These are phyloP conservation scores for Fraxinus platypoda DNA, from an alignment of 305 asterid species.

Conservation along the genomic window DNA sequence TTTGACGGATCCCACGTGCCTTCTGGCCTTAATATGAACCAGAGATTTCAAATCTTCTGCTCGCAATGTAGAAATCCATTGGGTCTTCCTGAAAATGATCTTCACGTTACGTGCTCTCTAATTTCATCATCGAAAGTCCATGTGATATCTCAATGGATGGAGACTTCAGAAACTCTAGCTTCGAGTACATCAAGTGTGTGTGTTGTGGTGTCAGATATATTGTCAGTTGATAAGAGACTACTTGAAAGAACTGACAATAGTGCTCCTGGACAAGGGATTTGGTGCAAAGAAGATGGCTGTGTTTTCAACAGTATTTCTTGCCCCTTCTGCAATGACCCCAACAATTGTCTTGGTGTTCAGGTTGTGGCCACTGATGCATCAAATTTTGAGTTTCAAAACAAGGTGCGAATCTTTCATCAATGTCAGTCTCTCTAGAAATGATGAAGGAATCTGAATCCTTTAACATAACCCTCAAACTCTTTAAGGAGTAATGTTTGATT, in stretches of 20 bases:
- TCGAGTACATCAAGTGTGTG: conserved; percentile 45
- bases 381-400: conserved; percentile 65
- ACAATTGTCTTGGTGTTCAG: conserved; percentile 76
- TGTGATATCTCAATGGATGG: conserved; percentile 54
- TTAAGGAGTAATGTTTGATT: not conserved
- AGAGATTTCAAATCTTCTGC: conserved; percentile 62
- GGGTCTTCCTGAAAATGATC: conserved; percentile 63
- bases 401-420: conserved; percentile 45
- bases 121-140: conserved; percentile 69
- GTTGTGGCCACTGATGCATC: conserved; percentile 83
- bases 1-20: conserved; percentile 37
- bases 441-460: not conserved
- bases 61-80: conserved; percentile 58
- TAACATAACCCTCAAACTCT: not conserved
- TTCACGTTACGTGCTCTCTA: conserved; percentile 41
- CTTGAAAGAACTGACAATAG: conserved; percentile 38
- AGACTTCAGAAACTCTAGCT: conserved; percentile 33
- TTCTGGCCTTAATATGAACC: conserved; percentile 38
- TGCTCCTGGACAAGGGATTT: conserved; percentile 63
- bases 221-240: conserved; percentile 51
- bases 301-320: conserved; percentile 73
- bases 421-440: not conserved
- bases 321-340: conserved; percentile 58
- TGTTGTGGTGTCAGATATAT: conserved; percentile 52
- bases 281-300: conserved; percentile 98